These are phyloP conservation scores for Rhodotorula glutinis DNA, from an alignment of 1,284 basidiomycete species.

Conservation along the genomic window DNA sequence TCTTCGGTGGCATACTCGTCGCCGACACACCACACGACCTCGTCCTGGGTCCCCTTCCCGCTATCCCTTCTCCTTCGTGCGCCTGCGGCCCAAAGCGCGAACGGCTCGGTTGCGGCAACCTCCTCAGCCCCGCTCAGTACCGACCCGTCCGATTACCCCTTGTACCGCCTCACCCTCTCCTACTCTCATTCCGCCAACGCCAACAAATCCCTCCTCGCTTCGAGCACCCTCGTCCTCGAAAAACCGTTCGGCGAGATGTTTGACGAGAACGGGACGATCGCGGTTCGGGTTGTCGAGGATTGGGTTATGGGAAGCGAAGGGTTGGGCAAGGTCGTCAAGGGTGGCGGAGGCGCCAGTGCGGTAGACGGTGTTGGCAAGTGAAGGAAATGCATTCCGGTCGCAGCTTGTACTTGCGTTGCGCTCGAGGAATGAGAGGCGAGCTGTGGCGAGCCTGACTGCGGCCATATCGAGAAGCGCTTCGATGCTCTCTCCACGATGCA, in stretches of 20 bases:
- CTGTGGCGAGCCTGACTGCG: no score
- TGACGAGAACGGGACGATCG: conserved; percentile 38
- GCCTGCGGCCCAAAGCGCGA: conserved; percentile 4
- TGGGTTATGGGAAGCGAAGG: conserved; percentile 20
- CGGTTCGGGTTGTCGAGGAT: conserved; percentile 24
- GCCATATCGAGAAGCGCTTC: no score
- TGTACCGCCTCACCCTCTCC: conserved; percentile 61
- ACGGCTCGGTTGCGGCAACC: conserved; percentile 12
- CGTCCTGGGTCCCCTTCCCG: conserved; percentile 26
- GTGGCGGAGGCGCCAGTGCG: neutral
- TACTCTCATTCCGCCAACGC: conserved; percentile 70
- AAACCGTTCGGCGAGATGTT: conserved; percentile 36
- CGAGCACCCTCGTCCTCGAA: conserved; percentile 3
- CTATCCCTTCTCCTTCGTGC: conserved; percentile 25
- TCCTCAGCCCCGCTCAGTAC: neutral
- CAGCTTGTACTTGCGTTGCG: no score
- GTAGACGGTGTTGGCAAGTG: no score
- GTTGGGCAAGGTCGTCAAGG: conserved; percentile 20
- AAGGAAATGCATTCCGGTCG: no score
- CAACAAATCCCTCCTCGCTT: conserved; percentile 56
- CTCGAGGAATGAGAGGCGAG: no score
- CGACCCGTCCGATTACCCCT: conserved; percentile 50
- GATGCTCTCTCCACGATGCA: no score
- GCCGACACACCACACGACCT: conserved; percentile 40
- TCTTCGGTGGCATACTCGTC: conserved; percentile 59